Evolutionary conservation across 2,329 filamentous ascomycete genomes (phyloP).

Genomic region (Fusarium chaquense): DNA sequence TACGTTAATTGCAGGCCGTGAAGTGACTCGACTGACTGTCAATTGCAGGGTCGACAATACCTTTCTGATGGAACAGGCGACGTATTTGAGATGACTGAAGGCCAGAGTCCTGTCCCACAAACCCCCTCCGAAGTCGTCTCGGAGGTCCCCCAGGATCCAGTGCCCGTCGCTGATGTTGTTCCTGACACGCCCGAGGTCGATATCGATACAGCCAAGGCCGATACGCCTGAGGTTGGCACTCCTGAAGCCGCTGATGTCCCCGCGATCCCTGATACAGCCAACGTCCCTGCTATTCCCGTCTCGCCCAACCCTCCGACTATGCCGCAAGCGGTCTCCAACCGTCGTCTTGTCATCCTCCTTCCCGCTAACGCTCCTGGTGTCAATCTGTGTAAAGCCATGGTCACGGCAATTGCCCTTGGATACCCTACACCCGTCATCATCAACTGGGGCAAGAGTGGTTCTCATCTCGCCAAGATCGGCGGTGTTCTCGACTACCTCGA

Average conservation of each 20-base stretch:
- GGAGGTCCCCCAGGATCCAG: neutral
- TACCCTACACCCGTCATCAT: constrained; percentile 48
- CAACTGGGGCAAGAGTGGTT: constrained; percentile 46
- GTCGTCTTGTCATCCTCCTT: constrained; percentile 38
- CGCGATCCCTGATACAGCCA: neutral
- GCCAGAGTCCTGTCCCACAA: neutral
- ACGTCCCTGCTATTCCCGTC: constrained; percentile 1
- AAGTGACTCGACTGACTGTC: neutral
- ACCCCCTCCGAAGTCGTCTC: neutral
- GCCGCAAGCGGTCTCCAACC: constrained; percentile 10
- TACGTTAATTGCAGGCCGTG: neutral
- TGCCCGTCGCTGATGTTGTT: neutral
- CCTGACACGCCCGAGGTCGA: neutral
- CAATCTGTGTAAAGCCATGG: constrained; percentile 47
- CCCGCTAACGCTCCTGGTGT: constrained; percentile 38
- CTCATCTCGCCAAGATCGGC: constrained; percentile 47
- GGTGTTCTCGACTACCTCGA: constrained; percentile 48
- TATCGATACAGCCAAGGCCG: no score
- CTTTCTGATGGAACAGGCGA: constrained; percentile 30
- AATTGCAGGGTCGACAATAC: constrained; percentile 15
- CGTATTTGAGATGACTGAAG: constrained; percentile 14
- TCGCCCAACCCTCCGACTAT: neutral
- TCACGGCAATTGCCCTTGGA: constrained; percentile 44
- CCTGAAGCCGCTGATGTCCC: neutral
- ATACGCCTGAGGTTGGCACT: neutral